A percentile compares a stretch with the other conserved stretches of the same genome.
Conservation (phyloP, 345 rosid genomes). For the Triadica sebifera region DNA sequence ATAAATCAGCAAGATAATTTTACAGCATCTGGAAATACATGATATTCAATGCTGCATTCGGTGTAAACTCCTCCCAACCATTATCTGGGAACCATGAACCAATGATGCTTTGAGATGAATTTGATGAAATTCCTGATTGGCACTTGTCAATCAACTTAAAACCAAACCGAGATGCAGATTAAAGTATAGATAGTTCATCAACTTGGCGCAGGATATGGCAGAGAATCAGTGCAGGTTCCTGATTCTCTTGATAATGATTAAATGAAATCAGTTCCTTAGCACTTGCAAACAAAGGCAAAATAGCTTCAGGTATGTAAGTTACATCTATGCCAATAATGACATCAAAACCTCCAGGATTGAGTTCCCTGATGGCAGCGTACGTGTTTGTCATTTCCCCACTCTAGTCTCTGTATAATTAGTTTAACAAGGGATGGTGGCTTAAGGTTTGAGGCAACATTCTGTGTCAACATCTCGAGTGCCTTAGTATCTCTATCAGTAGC, state of each 20-base stretch:
- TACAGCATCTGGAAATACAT: slow-evolving; percentile 56
- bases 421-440: slow-evolving; percentile 39
- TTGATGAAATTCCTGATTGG: slow-evolving; percentile 33
- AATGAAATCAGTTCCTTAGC: slow-evolving; percentile 60
- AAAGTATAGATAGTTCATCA: slow-evolving; percentile 63
- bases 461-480: slow-evolving; percentile 53
- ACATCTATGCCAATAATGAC: slow-evolving; percentile 84
- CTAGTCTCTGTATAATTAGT: slow-evolving; percentile 48
- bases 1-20: slow-evolving; percentile 1
- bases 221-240: slow-evolving; percentile 55
- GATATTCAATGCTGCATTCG: slow-evolving; percentile 62
- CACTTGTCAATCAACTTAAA: slow-evolving; percentile 70
- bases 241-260: slow-evolving; percentile 19
- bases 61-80: slow-evolving; percentile 31
- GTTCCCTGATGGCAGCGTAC: slow-evolving; percentile 46
- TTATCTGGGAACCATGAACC: slow-evolving; percentile 54
- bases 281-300: slow-evolving; percentile 63
- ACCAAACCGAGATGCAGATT: slow-evolving; percentile 62
- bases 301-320: slow-evolving; percentile 66
- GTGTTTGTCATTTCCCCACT: slow-evolving; percentile 72
- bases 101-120: slow-evolving; percentile 41
- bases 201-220: slow-evolving; percentile 76
- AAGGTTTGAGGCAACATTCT: slow-evolving; percentile 59
- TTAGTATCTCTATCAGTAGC: slow-evolving; percentile 75
- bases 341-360: slow-evolving; percentile 52